phyloP scores from a whole-genome alignment of 805 yeast genomes.

The Candida ortonii region DNA sequence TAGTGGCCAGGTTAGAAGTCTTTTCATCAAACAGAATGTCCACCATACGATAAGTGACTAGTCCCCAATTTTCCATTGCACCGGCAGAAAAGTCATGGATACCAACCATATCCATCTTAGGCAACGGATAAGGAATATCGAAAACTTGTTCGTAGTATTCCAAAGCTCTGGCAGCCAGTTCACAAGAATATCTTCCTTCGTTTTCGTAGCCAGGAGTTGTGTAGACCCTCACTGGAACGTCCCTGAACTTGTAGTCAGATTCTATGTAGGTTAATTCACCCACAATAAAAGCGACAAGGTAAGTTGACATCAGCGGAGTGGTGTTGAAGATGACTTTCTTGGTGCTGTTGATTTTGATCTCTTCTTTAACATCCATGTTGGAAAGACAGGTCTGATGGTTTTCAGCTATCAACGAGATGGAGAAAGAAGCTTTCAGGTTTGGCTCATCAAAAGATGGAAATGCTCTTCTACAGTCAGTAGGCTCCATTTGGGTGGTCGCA shows the following conservation, averaged over 20 bases:
- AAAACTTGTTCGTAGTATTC: conserved; percentile 51
- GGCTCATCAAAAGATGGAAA: conserved; percentile 63
- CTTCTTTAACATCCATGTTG: conserved; percentile 44
- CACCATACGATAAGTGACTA: conserved; percentile 65
- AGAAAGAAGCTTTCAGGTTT: conserved; percentile 52
- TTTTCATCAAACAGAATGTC: conserved; percentile 50
- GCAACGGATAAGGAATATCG: conserved; percentile 66
- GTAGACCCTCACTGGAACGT: conserved; percentile 51
- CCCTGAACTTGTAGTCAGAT: conserved; percentile 42
- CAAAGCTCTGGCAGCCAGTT: conserved; percentile 49
- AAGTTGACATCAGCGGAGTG: conserved; percentile 55
- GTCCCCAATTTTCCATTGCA: conserved; percentile 93
- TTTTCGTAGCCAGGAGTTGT: conserved; percentile 48
- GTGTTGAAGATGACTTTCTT: conserved; percentile 40
- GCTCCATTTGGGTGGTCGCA: conserved; percentile 60
- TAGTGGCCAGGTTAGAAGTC: conserved; percentile 48
- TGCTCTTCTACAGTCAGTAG: conserved; percentile 58
- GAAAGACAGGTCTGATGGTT: conserved; percentile 42
- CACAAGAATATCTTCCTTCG: conserved; percentile 47
- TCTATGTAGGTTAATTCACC: conserved; percentile 58
- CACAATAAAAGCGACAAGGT: conserved; percentile 55
- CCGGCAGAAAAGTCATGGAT: conserved; percentile 79
- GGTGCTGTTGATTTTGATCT: conserved; percentile 16
- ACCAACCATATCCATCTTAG: conserved; percentile 79
- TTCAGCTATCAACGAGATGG: conserved; percentile 39